Percentiles rank a stretch among this genome's conserved stretches.
Conservation (phyloP, 768 basidiomycete species). For the Phlegmacium glaucopus region DNA sequence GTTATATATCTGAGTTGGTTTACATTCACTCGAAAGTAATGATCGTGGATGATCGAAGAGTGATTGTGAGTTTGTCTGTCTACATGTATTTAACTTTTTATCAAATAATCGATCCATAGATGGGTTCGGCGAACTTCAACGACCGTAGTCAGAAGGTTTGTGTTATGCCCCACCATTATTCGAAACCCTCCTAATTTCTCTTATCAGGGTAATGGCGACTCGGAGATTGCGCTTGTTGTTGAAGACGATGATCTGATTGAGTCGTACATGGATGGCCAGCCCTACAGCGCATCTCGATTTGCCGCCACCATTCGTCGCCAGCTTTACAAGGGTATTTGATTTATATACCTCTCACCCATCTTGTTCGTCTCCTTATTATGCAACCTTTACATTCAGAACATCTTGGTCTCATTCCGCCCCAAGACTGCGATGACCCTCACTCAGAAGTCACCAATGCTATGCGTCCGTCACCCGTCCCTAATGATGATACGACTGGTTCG, state of each 20-base stretch:
- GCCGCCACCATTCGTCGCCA: slow-evolving; percentile 81
- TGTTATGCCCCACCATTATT: background rate
- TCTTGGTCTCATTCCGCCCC: slow-evolving; percentile 80
- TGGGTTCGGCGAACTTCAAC: slow-evolving; percentile 93
- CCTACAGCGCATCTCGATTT: slow-evolving; percentile 72
- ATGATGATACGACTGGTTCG: slow-evolving; percentile 57
- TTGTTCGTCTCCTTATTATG: too few relatives aligned
- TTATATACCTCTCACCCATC: too few relatives aligned
- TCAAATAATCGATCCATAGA: slow-evolving; percentile 36
- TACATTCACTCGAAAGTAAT: slow-evolving; percentile 90
- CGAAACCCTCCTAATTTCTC: slow-evolving; percentile 1
- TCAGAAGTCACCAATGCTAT: slow-evolving; percentile 57
- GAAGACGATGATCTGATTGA: slow-evolving; percentile 82
- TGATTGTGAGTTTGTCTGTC: slow-evolving; percentile 60
- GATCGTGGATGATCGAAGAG: slow-evolving; percentile 90
- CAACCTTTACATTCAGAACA: slow-evolving; percentile 55
- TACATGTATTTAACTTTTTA: background rate
- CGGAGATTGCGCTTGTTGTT: slow-evolving; percentile 89
- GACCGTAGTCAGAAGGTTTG: slow-evolving; percentile 77
- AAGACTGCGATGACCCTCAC: slow-evolving; percentile 39
- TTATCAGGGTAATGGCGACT: slow-evolving; percentile 87
- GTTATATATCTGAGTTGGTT: slow-evolving; percentile 73
- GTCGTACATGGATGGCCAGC: slow-evolving; percentile 74
- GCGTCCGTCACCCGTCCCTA: slow-evolving; percentile 72
- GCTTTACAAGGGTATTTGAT: slow-evolving; percentile 67